Conservation (phyloP, 2,329 filamentous ascomycete genomes). For the Sarocladiaceae sp. region DNA sequence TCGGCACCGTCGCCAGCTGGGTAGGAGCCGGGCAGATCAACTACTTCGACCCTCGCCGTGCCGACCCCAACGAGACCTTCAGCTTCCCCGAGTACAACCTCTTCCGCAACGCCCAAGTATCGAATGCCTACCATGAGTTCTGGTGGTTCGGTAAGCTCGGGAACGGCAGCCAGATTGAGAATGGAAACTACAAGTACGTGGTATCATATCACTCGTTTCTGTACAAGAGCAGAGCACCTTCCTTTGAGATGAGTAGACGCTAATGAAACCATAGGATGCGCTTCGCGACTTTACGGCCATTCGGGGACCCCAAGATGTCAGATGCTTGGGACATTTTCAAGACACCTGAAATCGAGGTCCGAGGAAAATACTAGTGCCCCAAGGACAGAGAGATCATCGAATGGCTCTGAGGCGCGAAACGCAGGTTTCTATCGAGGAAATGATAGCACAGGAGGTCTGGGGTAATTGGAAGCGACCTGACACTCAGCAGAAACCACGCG, state of each 20-base stretch:
- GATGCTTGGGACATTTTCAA: constrained; percentile 12
- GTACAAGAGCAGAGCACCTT: too few relatives aligned
- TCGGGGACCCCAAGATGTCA: constrained; percentile 8
- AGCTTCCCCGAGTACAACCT: constrained; percentile 17
- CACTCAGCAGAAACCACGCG: too few relatives aligned
- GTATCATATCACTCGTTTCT: constrained; percentile 15
- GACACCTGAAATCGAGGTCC: constrained; percentile 10
- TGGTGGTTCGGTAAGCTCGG: constrained; percentile 25
- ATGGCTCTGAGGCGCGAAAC: too few relatives aligned
- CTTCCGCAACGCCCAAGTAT: constrained; percentile 9
- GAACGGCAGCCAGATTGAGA: constrained; percentile 21
- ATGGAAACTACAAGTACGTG: constrained; percentile 17
- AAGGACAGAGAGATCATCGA: too few relatives aligned
- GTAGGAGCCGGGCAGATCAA: constrained; percentile 12
- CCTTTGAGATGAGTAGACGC: neutral
- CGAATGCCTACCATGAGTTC: constrained; percentile 12
- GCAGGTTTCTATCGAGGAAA: too few relatives aligned
- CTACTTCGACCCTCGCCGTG: constrained; percentile 18
- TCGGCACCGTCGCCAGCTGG: constrained; percentile 27
- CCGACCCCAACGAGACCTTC: constrained; percentile 18
- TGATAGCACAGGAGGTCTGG: too few relatives aligned
- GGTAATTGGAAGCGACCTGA: too few relatives aligned
- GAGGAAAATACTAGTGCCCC: constrained; percentile 8
- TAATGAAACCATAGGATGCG: neutral
- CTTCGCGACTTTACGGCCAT: neutral